Evolutionary conservation across 2,329 filamentous ascomycete genomes (phyloP).

Genomic region (Sarocladium oryzae): DNA sequence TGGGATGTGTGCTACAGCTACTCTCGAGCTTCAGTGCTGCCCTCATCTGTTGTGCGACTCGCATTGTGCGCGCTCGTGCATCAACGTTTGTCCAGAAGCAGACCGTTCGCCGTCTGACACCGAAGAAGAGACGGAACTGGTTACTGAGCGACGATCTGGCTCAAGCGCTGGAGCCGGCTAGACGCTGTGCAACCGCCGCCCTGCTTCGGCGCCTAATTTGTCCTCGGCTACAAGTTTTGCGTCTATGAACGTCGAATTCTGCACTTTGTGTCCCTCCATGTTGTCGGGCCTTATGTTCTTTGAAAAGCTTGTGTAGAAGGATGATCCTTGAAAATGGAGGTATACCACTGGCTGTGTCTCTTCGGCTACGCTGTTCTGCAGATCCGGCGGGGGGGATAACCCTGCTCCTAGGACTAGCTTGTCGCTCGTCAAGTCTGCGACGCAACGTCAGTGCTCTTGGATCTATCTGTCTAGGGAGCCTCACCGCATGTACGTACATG

Average conservation of each 20-base stretch:
- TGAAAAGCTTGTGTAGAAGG: not conserved
- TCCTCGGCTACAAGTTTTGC: not conserved
- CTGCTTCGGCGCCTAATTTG: not conserved
- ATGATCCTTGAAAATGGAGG: not conserved
- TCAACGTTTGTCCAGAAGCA: not conserved
- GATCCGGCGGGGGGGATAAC: slow-evolving; percentile 7
- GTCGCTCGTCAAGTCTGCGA: not conserved
- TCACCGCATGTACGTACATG: not conserved
- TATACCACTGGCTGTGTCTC: not conserved
- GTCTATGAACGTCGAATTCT: too few relatives aligned
- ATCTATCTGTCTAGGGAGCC: not conserved
- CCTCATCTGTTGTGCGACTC: too few relatives aligned
- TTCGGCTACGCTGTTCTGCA: not conserved
- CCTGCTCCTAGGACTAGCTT: not conserved
- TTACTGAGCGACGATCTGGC: not conserved
- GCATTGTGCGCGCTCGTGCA: not conserved
- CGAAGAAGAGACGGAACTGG: not conserved
- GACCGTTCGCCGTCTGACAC: not conserved
- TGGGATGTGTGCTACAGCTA: too few relatives aligned
- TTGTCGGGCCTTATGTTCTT: not conserved
- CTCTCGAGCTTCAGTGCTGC: not conserved
- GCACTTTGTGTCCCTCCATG: not conserved
- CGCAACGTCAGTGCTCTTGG: not conserved
- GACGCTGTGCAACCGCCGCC: slow-evolving; percentile 6
- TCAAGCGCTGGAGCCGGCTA: slow-evolving; percentile 6